phyloP scores from a whole-genome alignment of 495 filamentous ascomycete species.

The Daldinia caldariorum region DNA sequence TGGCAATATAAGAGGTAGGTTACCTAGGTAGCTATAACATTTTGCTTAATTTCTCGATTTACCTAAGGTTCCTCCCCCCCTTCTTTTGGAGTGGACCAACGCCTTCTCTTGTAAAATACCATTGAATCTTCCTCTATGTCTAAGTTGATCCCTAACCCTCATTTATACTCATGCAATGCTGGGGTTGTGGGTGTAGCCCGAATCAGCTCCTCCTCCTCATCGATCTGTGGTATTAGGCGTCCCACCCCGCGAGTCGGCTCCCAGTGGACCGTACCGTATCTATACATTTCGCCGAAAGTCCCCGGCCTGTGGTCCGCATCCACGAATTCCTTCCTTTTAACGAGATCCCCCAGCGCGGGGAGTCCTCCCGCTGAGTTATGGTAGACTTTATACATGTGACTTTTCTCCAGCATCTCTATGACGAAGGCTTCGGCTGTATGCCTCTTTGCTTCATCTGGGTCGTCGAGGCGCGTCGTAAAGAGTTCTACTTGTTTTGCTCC shows the following conservation, averaged over 20 bases:
- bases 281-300: constrained; percentile 52
- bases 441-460: constrained; percentile 7
- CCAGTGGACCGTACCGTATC: constrained; percentile 43
- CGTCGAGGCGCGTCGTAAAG: constrained; percentile 39
- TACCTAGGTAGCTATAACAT: no score
- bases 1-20: no score
- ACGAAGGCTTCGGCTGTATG: constrained; percentile 41
- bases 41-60: no score
- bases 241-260: not conserved
- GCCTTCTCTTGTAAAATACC: no score
- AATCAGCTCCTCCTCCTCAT: not conserved
- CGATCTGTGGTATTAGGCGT: not conserved
- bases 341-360: constrained; percentile 43
- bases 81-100: no score
- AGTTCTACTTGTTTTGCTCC: constrained; percentile 39
- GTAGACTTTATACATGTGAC: constrained; percentile 45
- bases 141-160: not conserved
- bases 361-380: constrained; percentile 39
- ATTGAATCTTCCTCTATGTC: no score
- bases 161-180: not conserved
- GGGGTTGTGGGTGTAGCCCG: not conserved
- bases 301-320: constrained; percentile 46
- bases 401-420: constrained; percentile 37
- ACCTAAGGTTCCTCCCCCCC: no score
- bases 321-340: constrained; percentile 44